These are phyloP conservation scores for Leccinum longicurvipes DNA, from an alignment of 768 basidiomycete genomes.

Conservation along the genomic window DNA sequence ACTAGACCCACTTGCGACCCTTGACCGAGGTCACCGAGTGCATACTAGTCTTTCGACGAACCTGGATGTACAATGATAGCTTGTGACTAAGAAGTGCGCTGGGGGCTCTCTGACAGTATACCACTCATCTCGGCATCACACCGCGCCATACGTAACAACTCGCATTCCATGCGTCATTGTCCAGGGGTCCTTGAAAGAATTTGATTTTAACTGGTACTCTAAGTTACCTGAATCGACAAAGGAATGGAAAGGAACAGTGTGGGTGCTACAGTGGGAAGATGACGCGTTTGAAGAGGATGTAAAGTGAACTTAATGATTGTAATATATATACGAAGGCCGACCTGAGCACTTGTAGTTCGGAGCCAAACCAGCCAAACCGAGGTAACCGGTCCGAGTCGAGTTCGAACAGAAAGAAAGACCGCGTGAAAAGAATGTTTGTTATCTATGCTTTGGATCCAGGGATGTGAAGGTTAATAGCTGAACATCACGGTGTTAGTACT, in stretches of 20 bases:
- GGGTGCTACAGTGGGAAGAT: slow-evolving; percentile 34
- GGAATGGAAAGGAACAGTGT: slow-evolving; percentile 15
- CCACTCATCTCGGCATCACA: no score
- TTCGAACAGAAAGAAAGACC: slow-evolving; percentile 3
- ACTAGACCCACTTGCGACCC: no score
- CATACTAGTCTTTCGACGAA: no score
- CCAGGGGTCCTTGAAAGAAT: background rate
- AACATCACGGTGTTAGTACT: slow-evolving; percentile 6
- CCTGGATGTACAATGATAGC: no score
- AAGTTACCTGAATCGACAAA: slow-evolving; percentile 25
- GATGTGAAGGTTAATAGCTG: slow-evolving; percentile 88
- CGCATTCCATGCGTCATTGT: background rate
- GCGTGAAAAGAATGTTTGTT: slow-evolving; percentile 9
- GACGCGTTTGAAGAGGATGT: slow-evolving; percentile 24
- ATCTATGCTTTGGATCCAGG: slow-evolving; percentile 73
- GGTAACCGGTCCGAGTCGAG: slow-evolving; percentile 1
- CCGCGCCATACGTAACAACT: background rate
- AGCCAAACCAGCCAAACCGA: slow-evolving; percentile 1
- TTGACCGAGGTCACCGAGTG: no score
- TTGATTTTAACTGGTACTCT: slow-evolving; percentile 17
- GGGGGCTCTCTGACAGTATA: no score
- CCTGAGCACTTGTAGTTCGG: slow-evolving; percentile 11
- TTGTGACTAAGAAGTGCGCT: no score
- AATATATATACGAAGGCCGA: slow-evolving; percentile 31
- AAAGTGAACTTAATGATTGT: slow-evolving; percentile 33